Percentiles rank a stretch among this genome's conserved stretches.
phyloP scores from a whole-genome alignment of 2,329 filamentous ascomycete species.

The Pseudohalonectria lignicola region DNA sequence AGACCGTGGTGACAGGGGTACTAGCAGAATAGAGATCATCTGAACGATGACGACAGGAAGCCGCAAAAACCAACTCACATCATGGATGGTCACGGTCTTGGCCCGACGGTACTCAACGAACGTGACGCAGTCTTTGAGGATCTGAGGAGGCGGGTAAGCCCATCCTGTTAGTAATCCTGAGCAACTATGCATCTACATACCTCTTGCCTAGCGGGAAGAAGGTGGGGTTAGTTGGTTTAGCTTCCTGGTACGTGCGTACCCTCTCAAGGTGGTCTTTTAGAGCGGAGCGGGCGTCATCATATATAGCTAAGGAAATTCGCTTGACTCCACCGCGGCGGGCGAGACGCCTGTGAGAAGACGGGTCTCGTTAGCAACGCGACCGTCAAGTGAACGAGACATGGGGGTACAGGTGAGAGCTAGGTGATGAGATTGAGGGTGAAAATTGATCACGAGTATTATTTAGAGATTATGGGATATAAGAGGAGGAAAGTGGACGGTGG shows the following conservation, averaged over 20 bases:
- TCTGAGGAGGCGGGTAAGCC: background rate
- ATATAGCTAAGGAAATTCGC: conserved; percentile 54
- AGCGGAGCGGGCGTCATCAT: conserved; percentile 44
- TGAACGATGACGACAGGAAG: background rate
- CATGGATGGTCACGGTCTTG: conserved; percentile 52
- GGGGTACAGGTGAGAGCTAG: too few relatives aligned
- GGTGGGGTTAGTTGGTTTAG: background rate
- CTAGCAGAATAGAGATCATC: too few relatives aligned
- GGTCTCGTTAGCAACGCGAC: too few relatives aligned
- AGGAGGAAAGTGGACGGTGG: background rate
- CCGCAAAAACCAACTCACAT: conserved; percentile 33
- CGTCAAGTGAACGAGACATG: background rate
- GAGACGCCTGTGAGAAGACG: conserved; percentile 57
- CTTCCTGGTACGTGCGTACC: conserved; percentile 26
- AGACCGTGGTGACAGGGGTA: background rate
- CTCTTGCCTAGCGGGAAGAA: background rate
- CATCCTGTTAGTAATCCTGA: background rate
- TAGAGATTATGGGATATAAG: conserved; percentile 1
- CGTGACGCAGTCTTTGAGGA: conserved; percentile 30
- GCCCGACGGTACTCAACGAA: conserved; percentile 42
- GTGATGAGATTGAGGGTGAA: too few relatives aligned
- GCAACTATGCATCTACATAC: conserved; percentile 27
- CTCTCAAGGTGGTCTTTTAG: conserved; percentile 36
- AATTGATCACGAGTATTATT: background rate
- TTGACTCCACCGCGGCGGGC: conserved; percentile 71